phyloP scores from a whole-genome alignment of 441 rosid species.

The Erodium trifolium region DNA sequence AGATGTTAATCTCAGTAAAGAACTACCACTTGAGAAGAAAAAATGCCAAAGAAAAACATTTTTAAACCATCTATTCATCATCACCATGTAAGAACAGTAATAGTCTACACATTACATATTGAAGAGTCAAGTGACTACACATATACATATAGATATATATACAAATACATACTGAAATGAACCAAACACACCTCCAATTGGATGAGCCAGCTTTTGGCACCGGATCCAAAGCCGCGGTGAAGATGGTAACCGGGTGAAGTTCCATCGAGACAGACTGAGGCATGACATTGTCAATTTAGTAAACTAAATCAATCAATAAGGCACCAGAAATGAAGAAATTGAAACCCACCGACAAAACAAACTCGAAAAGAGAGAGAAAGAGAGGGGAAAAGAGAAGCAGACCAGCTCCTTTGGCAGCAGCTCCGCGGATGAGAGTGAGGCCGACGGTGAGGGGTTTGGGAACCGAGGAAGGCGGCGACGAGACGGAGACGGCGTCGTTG shows the following conservation, averaged over 20 bases:
- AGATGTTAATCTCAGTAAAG: neutral
- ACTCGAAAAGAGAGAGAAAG: neutral
- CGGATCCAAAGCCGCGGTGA: conserved; percentile 47
- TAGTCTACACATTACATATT: neutral
- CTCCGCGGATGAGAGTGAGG: conserved; percentile 73
- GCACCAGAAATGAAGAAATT: neutral
- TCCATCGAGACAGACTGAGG: conserved; percentile 61
- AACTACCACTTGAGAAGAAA: neutral
- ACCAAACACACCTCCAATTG: conserved; percentile 43
- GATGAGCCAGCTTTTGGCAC: conserved; percentile 53
- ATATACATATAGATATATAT: neutral
- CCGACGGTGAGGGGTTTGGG: conserved; percentile 55
- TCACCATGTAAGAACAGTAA: neutral
- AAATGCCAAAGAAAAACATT: neutral
- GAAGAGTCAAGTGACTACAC: neutral
- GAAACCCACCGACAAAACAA: neutral
- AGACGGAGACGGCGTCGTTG: neutral
- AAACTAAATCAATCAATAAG: neutral
- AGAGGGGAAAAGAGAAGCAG: neutral
- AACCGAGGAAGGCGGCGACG: conserved; percentile 17
- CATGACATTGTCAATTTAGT: neutral
- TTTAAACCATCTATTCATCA: neutral
- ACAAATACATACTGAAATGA: neutral
- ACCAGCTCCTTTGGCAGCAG: conserved; percentile 88
- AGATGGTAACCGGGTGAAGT: conserved; percentile 66